Evolutionary conservation across 202 grass and related monocot species (phyloP), one percentile per base, ranked within the genome.

Genomic region (Hordeum pubiflorum): DNA sequence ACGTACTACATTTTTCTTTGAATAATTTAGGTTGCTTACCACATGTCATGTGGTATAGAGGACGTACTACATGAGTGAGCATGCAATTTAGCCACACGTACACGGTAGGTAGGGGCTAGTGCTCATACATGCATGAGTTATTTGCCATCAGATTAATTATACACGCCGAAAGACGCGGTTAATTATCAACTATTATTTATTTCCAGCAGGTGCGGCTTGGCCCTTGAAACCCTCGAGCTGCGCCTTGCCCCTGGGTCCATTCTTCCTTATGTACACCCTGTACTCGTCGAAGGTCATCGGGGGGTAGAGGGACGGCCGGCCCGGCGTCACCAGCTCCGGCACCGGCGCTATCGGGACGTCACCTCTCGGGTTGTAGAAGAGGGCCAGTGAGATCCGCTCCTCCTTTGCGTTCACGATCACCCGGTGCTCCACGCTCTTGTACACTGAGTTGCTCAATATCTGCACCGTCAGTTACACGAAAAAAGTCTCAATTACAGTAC

Each of bases 381-480:
- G 74, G 3, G 94, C 94, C 4, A 97, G 78, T 10, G 94, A 97
- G 72, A 97, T 36, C 20, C 94, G 87, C 75, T 97, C 94, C 33
- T 79, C 29, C 58, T 43, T 43, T 21, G 89, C 79, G 64, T 91
- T 97, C 41, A 86, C 91, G 21, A 87, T 55, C 72, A 92, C 94
- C 12, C 94, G 94, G 63, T 97, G 94, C 79, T 97, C 94, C 54
- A 97, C 89, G 81, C 94, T 94, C 78, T 85, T 94, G 69, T 87
- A 94, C 54, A 71, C 27, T 0, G 83, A 87, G 58, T 97, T 97
- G 70, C 87, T 97, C 87, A 97, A 20, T 11, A 97, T 91, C 94
- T 94, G 76, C 24, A 18, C 7, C 1, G 20, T 12, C 3, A 48
- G 1, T 46, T 46, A 24, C 21, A 44, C 2, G 10, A 27, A 44